Evolutionary conservation across 1,284 basidiomycete genomes (phyloP).

Genomic region (Sanghuangporus weigelae): DNA sequence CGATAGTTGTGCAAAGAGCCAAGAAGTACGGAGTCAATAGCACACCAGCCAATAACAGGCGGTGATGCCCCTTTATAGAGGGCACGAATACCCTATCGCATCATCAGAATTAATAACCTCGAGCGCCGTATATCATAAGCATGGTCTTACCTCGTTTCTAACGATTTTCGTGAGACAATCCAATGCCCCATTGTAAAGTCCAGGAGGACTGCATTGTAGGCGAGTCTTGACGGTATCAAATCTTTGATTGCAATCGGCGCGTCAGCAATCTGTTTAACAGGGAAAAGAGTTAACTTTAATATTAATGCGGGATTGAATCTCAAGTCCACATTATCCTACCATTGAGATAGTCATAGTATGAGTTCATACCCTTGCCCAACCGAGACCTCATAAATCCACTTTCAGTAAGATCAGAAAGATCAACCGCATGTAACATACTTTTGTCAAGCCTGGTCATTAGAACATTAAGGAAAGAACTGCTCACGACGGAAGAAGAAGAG

Average conservation of each 20-base stretch:
- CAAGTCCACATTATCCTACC: neutral
- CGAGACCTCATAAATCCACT: slow-evolving; percentile 42
- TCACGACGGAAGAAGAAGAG: neutral
- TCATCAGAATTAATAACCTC: slow-evolving; percentile 12
- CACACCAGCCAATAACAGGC: slow-evolving; percentile 73
- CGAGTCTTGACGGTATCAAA: slow-evolving; percentile 77
- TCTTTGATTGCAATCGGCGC: slow-evolving; percentile 26
- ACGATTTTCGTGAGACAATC: slow-evolving; percentile 63
- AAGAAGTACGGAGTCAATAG: slow-evolving; percentile 70
- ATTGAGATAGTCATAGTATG: neutral
- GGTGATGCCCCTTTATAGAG: slow-evolving; percentile 72
- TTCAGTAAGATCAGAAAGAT: slow-evolving; percentile 15
- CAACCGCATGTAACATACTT: slow-evolving; percentile 32
- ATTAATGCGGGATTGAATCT: neutral
- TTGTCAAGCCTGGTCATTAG: slow-evolving; percentile 45
- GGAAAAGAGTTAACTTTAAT: neutral
- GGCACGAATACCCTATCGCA: slow-evolving; percentile 42
- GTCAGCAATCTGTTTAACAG: neutral
- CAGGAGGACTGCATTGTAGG: slow-evolving; percentile 68
- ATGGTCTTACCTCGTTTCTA: slow-evolving; percentile 51
- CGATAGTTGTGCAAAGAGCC: slow-evolving; percentile 75
- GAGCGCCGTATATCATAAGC: neutral
- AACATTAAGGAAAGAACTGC: neutral
- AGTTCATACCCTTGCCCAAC: slow-evolving; percentile 58
- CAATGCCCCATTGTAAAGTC: slow-evolving; percentile 60